A percentile compares a stretch with the other conserved stretches of the same genome.
Evolutionary conservation across 1,139 yeast species (phyloP).

Genomic region (Lodderomyces jiufengensis): DNA sequence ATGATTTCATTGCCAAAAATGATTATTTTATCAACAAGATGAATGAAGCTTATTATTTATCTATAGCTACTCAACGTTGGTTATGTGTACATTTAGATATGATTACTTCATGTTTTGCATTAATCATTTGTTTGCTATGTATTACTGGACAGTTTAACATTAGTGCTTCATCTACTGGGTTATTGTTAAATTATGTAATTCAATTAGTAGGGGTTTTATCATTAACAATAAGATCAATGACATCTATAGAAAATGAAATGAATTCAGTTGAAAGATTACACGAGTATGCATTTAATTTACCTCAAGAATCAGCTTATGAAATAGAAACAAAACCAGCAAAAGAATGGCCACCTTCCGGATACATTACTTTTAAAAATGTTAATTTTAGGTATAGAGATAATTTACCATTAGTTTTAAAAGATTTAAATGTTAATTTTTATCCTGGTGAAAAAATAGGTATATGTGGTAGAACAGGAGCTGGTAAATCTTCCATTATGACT

Average conservation of each 20-base stretch:
- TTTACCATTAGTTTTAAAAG: constrained; percentile 67
- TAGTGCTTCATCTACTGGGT: constrained; percentile 43
- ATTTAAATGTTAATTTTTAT: constrained; percentile 43
- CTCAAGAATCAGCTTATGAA: constrained; percentile 71
- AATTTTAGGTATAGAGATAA: constrained; percentile 80
- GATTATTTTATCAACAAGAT: constrained; percentile 34
- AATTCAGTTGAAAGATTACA: constrained; percentile 45
- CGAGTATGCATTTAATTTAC: constrained; percentile 45
- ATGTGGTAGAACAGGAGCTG: constrained; percentile 82
- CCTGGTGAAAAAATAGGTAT: constrained; percentile 68
- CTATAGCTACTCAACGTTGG: constrained; percentile 46
- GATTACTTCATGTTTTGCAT: constrained; percentile 36
- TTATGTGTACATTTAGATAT: constrained; percentile 40
- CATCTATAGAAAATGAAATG: constrained; percentile 48
- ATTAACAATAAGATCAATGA: constrained; percentile 40
- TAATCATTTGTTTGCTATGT: constrained; percentile 39
- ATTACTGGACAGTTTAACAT: constrained; percentile 39
- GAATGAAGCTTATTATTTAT: constrained; percentile 43
- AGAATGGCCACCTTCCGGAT: constrained; percentile 85
- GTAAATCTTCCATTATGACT: constrained; percentile 66
- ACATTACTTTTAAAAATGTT: constrained; percentile 66
- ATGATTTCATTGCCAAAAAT: constrained; percentile 31
- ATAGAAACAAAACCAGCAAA: constrained; percentile 66
- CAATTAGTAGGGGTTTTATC: constrained; percentile 44
- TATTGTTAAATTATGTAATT: constrained; percentile 40